Conservation (phyloP, 129 eudicot genomes). For the Artemisia annua region DNA sequence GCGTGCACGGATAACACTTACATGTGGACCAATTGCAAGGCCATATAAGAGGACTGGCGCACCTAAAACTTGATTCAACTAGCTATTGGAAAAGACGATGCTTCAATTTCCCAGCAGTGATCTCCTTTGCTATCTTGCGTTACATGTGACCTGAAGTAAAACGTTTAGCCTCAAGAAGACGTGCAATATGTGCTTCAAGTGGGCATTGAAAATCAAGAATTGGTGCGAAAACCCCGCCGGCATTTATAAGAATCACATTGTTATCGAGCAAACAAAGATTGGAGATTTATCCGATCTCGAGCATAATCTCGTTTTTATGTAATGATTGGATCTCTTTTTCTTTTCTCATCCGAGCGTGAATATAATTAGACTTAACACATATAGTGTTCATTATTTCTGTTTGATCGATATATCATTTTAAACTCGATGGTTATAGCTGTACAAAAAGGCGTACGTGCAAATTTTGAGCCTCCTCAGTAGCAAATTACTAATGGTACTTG, state of each 20-base stretch:
- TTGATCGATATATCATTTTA: no score
- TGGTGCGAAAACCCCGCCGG: slow-evolving; percentile 38
- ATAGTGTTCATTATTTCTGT: no score
- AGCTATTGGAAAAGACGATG: slow-evolving; percentile 55
- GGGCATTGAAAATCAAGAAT: slow-evolving; percentile 61
- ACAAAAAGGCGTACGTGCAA: no score
- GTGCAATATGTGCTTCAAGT: slow-evolving; percentile 64
- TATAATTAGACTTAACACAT: slow-evolving; percentile 1
- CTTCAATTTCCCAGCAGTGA: slow-evolving; percentile 48
- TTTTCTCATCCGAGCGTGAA: slow-evolving; percentile 20
- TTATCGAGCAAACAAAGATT: slow-evolving; percentile 59
- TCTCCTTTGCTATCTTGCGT: slow-evolving; percentile 60
- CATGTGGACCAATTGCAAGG: slow-evolving; percentile 58
- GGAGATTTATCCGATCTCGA: slow-evolving; percentile 69
- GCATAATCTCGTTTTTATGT: slow-evolving; percentile 30
- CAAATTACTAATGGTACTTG: no score
- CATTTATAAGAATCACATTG: slow-evolving; percentile 42
- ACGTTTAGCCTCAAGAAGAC: slow-evolving; percentile 62
- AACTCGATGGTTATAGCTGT: no score
- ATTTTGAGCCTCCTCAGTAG: no score
- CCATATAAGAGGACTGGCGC: slow-evolving; percentile 59
- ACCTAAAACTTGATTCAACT: slow-evolving; percentile 58
- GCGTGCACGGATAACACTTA: slow-evolving; percentile 57
- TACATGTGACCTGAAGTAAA: slow-evolving; percentile 65
- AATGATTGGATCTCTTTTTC: slow-evolving; percentile 6